These are phyloP conservation scores for Flaveria ramosissima DNA, from an alignment of 129 eudicot genomes.

Conservation along the genomic window DNA sequence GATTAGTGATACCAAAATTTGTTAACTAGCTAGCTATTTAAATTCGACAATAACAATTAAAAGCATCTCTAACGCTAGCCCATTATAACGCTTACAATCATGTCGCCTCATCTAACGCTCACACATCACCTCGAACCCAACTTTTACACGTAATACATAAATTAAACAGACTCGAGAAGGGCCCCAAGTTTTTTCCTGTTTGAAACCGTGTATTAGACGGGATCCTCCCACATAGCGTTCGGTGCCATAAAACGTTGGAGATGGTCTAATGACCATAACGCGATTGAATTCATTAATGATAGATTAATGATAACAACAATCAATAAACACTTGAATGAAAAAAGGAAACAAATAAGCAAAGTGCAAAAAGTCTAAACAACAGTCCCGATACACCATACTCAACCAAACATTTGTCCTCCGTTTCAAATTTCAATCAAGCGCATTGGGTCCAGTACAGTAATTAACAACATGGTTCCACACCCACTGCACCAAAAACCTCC, in stretches of 20 bases:
- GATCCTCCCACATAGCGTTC: no score
- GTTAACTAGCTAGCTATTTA: not conserved
- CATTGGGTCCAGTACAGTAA: conserved; percentile 95
- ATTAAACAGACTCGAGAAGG: no score
- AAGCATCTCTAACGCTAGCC: no score
- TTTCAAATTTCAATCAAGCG: conserved; percentile 74
- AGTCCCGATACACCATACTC: not conserved
- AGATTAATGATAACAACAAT: conserved; percentile 27
- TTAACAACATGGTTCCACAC: conserved; percentile 71
- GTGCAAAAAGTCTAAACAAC: conserved; percentile 26
- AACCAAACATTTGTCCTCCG: not conserved
- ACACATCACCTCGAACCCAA: no score
- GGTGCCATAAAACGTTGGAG: no score
- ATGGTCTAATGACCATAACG: not conserved
- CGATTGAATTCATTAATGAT: conserved; percentile 27
- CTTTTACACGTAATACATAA: no score
- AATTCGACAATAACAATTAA: not conserved
- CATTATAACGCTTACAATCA: no score
- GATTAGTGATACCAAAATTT: not conserved
- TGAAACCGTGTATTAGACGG: no score
- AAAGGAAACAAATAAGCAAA: not conserved
- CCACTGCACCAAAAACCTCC: conserved; percentile 88
- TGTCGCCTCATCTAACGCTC: no score
- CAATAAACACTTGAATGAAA: conserved; percentile 17
- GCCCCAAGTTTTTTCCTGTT: no score